Percentiles rank a stretch among this genome's conserved stretches.
Evolutionary conservation across 768 basidiomycete species (phyloP).

Genomic region (Lactarius quietus): DNA sequence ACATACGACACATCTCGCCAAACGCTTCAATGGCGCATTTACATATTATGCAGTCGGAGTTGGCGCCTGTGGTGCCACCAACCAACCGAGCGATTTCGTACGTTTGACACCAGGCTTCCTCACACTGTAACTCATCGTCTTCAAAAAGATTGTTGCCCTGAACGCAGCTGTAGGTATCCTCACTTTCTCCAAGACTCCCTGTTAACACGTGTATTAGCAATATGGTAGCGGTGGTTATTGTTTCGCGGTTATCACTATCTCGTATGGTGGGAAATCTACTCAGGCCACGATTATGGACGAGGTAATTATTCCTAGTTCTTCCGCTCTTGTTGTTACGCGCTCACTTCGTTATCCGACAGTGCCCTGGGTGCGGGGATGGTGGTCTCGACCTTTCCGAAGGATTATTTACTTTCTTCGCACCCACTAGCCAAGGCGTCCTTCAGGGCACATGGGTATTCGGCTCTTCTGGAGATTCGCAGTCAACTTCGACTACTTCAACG

Average conservation of each 20-base stretch:
- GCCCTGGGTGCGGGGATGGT: slow-evolving; percentile 55
- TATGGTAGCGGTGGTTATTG: slow-evolving; percentile 35
- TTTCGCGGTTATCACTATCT: slow-evolving; percentile 35
- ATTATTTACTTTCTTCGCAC: slow-evolving; percentile 52
- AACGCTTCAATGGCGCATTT: slow-evolving; percentile 43
- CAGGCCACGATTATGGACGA: slow-evolving; percentile 34
- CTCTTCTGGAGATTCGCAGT: not conserved
- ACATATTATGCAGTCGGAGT: slow-evolving; percentile 56
- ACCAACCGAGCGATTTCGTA: slow-evolving; percentile 43
- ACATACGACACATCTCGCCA: slow-evolving; percentile 24
- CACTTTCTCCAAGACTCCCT: not conserved
- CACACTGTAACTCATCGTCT: not conserved
- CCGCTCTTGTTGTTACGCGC: not conserved
- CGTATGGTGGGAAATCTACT: slow-evolving; percentile 35
- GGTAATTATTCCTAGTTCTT: slow-evolving; percentile 8
- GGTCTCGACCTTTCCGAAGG: slow-evolving; percentile 60
- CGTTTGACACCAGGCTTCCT: slow-evolving; percentile 26
- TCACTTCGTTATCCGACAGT: slow-evolving; percentile 36
- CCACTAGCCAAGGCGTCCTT: slow-evolving; percentile 42
- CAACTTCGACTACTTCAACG: not conserved
- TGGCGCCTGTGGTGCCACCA: slow-evolving; percentile 52
- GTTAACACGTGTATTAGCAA: slow-evolving; percentile 14
- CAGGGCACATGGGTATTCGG: slow-evolving; percentile 47
- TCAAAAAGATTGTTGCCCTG: slow-evolving; percentile 49
- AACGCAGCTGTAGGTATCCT: slow-evolving; percentile 30